Base-by-base conservation (phyloP, 169 alveolate genomes). In the Plasmodium reichenowi region DNA sequence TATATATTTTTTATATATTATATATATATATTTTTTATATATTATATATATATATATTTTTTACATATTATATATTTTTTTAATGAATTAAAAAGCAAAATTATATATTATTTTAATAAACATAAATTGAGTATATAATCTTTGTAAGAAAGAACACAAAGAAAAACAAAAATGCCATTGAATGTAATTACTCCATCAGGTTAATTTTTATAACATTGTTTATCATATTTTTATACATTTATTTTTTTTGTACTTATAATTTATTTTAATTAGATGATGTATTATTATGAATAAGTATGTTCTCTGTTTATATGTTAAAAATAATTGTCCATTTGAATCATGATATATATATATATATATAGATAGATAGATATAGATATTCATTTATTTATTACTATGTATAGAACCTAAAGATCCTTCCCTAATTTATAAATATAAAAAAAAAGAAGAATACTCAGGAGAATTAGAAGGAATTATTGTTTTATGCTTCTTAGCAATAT, bases 341-440 rank as follows among this genome's bases (percentile, higher is more conserved):
- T 12, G 8, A 7, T 62, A 62, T 62, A 62, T 62, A 62, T 24
- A 20, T 12, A n/a, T 52, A 54, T 7, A 54, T 54, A 15, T 15
- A 15, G 15, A 54, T 15, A 15, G 15, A 54, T 54, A 24, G 29
- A 24, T 24, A 24, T 24, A 24, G 29, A 15, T 54, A 52, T 52
- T 52, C 5, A 52, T 52, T 52, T 52, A 52, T 52, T 52, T 52
- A 52, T 54, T 54, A 32, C 52, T 64, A n/a, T 5, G 7, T 76
- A 32, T 50, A 76, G 89, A 76, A 52, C 89, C 89, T 29, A 76
- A 76, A 59, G 76, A 76, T 58, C 89, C 89, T 20, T 64, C 89
- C 32, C 2, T 17, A 59, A 76, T 76, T 50, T 52, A 12, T 56
- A 76, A 63, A 50, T 76, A 64, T 32, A 67, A 76, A 24, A 64